Evolutionary conservation across 805 yeast species (phyloP).

Genomic region (Yarrowia sp.): DNA sequence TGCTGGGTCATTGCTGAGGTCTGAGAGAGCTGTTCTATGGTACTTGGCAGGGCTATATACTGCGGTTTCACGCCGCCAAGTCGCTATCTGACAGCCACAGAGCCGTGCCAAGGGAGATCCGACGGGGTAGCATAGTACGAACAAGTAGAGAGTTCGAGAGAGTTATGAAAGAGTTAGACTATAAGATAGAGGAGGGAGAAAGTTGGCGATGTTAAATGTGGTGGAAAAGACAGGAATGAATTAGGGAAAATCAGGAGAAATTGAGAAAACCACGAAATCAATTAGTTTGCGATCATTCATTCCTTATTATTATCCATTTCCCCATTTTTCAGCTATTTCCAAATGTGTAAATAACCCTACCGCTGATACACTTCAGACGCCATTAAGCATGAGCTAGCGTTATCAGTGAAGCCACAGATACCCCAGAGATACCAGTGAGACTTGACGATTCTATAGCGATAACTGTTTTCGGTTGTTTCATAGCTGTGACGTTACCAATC

Average conservation of each 20-base stretch:
- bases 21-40: not conserved
- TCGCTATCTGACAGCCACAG: conserved; percentile 13
- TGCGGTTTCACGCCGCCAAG: not conserved
- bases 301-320: too few relatives aligned
- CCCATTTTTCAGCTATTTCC: too few relatives aligned
- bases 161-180: not conserved
- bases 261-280: too few relatives aligned
- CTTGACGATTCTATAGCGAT: too few relatives aligned
- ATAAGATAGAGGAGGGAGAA: not conserved
- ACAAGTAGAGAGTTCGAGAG: too few relatives aligned
- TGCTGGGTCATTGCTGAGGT: not conserved
- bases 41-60: not conserved
- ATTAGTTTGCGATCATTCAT: too few relatives aligned
- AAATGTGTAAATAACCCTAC: not conserved
- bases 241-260: too few relatives aligned
- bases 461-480: too few relatives aligned
- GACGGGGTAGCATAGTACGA: too few relatives aligned
- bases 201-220: not conserved
- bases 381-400: not conserved
- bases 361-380: not conserved
- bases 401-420: conserved; percentile 15
- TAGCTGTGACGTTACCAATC: too few relatives aligned
- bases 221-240: too few relatives aligned
- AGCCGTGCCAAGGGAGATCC: conserved; percentile 5
- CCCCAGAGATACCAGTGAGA: not conserved